A percentile compares a stretch with the other conserved stretches of the same genome.
These are phyloP conservation scores for Penicillium soppii DNA, from an alignment of 495 filamentous ascomycete species.

Conservation along the genomic window DNA sequence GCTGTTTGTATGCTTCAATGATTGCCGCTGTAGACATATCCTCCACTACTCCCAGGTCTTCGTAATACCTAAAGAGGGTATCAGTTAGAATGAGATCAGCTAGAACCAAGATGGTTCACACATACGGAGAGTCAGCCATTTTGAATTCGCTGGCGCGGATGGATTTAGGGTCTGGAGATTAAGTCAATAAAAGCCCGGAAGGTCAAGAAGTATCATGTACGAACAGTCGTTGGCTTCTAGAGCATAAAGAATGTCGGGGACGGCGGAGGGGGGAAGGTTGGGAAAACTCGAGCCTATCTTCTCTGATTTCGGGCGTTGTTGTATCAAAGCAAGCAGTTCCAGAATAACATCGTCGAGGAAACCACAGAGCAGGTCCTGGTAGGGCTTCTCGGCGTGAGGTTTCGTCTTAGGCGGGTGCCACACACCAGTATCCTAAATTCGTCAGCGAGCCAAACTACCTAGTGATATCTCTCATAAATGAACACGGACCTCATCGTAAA, in stretches of 20 bases:
- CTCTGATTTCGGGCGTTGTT: constrained; percentile 45
- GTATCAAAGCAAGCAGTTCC: constrained; percentile 50
- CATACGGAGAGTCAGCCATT: constrained; percentile 29
- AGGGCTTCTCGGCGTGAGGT: constrained; percentile 36
- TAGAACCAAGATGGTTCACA: neutral
- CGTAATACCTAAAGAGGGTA: constrained; percentile 33
- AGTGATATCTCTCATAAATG: neutral
- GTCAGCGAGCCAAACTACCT: constrained; percentile 11
- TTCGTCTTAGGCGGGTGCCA: constrained; percentile 50
- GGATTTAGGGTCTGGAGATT: constrained; percentile 31
- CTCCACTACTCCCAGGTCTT: constrained; percentile 45
- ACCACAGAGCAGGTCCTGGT: constrained; percentile 41
- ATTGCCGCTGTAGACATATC: constrained; percentile 39
- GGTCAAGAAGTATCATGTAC: constrained; percentile 4
- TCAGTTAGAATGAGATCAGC: constrained; percentile 10
- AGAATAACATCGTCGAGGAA: constrained; percentile 56
- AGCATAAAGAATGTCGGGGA: constrained; percentile 37
- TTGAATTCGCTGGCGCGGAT: constrained; percentile 29
- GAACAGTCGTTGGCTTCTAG: constrained; percentile 52
- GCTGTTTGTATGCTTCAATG: constrained; percentile 39
- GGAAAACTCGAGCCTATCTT: constrained; percentile 35
- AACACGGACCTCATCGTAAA: constrained; percentile 35
- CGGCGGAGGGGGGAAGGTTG: constrained; percentile 29
- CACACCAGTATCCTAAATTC: constrained; percentile 30
- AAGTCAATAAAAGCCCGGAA: neutral